Conservation (phyloP, 106 monocot genomes). For the Agapanthus africanus region DNA sequence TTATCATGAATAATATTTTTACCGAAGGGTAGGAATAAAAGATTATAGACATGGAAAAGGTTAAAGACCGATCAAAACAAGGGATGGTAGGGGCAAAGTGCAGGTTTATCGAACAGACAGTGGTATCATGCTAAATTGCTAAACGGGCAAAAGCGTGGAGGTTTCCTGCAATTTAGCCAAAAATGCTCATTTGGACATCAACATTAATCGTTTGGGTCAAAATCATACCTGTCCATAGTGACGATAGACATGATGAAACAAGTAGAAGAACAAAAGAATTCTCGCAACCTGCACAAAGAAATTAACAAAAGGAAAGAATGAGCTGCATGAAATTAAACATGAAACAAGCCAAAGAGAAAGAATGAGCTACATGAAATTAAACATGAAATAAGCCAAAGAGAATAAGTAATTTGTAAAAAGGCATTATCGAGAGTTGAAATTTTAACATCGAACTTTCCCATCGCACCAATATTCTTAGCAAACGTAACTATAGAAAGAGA, state of each 20-base stretch:
- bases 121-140: too few species aligned
- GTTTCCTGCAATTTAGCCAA: too few species aligned
- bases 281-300: conserved; percentile 59
- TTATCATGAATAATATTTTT: too few species aligned
- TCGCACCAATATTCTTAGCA: neutral
- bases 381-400: neutral
- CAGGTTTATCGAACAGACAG: too few species aligned
- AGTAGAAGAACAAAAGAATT: conserved; percentile 66
- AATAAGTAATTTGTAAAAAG: neutral
- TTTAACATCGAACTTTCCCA: neutral
- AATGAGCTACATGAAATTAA: neutral
- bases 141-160: too few species aligned
- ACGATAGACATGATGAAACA: conserved; percentile 70
- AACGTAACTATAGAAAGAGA: neutral
- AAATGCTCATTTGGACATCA: too few species aligned
- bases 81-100: too few species aligned
- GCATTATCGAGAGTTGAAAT: neutral
- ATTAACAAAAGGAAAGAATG: neutral
- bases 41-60: too few species aligned
- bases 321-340: neutral
- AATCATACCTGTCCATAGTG: conserved; percentile 69
- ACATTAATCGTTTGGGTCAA: too few species aligned
- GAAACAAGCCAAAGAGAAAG: neutral
- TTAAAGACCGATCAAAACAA: too few species aligned
- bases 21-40: too few species aligned